Conservation (phyloP, 1,284 basidiomycete genomes). For the Puccinia horiana region DNA sequence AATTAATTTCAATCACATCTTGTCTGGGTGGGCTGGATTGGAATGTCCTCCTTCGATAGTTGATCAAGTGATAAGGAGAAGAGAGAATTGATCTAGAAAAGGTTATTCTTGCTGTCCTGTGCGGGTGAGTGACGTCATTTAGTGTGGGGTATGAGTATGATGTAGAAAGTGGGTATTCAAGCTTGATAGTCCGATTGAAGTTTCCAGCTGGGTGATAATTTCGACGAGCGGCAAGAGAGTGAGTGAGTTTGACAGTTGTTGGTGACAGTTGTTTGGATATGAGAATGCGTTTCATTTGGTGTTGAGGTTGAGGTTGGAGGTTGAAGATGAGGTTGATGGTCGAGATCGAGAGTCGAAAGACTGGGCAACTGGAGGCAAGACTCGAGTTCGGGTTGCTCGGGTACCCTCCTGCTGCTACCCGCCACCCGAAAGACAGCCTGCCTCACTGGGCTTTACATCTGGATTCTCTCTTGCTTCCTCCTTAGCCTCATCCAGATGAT, state of each 20-base stretch:
- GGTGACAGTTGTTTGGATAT: neutral
- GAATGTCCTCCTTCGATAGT: neutral
- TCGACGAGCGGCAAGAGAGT: neutral
- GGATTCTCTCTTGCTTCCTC: too few relatives aligned
- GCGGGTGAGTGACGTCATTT: neutral
- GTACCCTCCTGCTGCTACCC: too few relatives aligned
- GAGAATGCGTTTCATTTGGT: neutral
- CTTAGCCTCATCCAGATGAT: too few relatives aligned
- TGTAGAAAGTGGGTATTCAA: neutral
- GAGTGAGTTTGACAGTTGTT: neutral
- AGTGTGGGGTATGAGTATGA: neutral
- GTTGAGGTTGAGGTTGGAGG: slow-evolving; percentile 4
- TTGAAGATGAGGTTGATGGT: neutral
- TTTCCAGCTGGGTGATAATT: neutral
- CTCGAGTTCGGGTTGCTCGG: too few relatives aligned
- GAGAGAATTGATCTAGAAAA: neutral
- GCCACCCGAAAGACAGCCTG: too few relatives aligned
- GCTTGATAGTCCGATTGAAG: neutral
- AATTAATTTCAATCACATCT: slow-evolving; percentile 5
- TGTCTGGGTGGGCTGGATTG: slow-evolving; percentile 16
- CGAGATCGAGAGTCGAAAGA: too few relatives aligned
- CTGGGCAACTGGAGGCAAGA: too few relatives aligned
- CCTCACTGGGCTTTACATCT: too few relatives aligned
- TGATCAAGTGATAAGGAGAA: neutral
- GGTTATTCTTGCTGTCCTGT: neutral